Evolutionary conservation across 2,329 filamentous ascomycete species (phyloP), one percentile per base, ranked within the genome.

Genomic region (Aspergillus pseudoterreus): DNA sequence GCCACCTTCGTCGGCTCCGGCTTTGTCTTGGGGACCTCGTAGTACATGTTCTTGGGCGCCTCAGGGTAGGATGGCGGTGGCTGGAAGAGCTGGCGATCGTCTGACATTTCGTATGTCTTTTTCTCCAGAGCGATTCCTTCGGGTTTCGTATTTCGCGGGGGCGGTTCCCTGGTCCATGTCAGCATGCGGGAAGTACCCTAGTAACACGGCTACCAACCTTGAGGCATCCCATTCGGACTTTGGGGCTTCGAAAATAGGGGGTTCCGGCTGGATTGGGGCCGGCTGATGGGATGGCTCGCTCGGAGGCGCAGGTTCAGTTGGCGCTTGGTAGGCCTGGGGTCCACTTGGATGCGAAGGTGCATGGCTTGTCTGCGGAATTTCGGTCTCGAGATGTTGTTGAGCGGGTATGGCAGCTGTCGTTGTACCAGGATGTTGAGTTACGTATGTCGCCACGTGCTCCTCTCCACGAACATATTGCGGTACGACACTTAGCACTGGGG

Each of bases 41-140:
- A 96, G 80, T 87, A 94, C 89, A 96, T 92, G 64, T 92, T 82
- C 68, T 81, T 87, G 0, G 92, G 90, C 15, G 90, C 89, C 64
- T 90, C 88, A 2, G 92, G 89, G 63, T 95, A 94, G 48, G 82
- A 79, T 53, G 76, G 71, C 15, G 92, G 92, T 30, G 92, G 82
- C 49, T 89, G 81, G 71, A 95, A 97, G 9, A 88, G 83, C 32
- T 83, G 72, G 15, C 79, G 78, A 68, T 92, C 88, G 50, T 81
- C 82, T 50, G 88, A 95, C 86, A 96, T 96, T 51, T 82, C 80
- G 71, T 97, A 97, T 50, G 84, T 84, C 51, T 84, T 82, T 43
- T 80, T 79, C 14, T 91, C 90, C 64, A 97, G 88, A 68, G 95
- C 90, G 55, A 83, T 77, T 6, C 91, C 92, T 77, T 97, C 94